Evolutionary conservation across 495 filamentous ascomycete species (phyloP), one percentile per base, ranked within the genome.

Genomic region (Aspergillus coremiiformis): DNA sequence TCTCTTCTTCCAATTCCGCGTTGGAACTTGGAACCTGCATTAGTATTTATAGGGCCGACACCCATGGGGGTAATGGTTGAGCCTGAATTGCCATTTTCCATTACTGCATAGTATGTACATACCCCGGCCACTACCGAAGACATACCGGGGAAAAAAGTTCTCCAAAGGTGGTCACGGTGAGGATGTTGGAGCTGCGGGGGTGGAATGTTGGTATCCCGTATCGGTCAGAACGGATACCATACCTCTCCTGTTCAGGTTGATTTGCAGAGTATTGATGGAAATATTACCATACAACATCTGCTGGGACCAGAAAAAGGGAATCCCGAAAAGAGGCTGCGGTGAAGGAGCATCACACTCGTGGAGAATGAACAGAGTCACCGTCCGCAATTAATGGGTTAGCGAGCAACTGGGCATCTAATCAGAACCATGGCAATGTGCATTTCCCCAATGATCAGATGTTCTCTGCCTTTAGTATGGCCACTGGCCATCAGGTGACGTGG

Each of bases 271-370:
- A 12, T 26, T 45, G 30, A 21, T 33, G 20, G 26, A 20, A 49
- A 49, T 52, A 23, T 57, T 58, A 58, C 44, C 53, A 44, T 54
- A 27, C 45, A 37, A 10, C 21, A 54, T 44, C 19, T 3, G 27
- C 54, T 44, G 1, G 0, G 24, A 33, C 53, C n/a, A 44, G 50
- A 49, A 50, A 23, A 32, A n/a, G 37, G 33, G 41, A 22, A 29
- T 33, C 56, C 69, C 68, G 54, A 68, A 71, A 67, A 63, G 60
- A 70, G 70, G 43, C 62, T 71, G 66, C 70, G 70, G 70, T 73
- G 70, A 73, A 62, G 53, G 44, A 23, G 26, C 22, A 37, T 19
- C 23, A 24, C 32, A 43, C 41, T 54, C 50, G 53, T 56, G 58
- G 54, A 48, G 54, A 51, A 56, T 14, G 9, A n/a, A 46, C 42